Percentiles rank a stretch among this genome's conserved stretches.
These are phyloP conservation scores for Fraxinus nigra DNA, from an alignment of 305 asterid genomes.

Conservation along the genomic window DNA sequence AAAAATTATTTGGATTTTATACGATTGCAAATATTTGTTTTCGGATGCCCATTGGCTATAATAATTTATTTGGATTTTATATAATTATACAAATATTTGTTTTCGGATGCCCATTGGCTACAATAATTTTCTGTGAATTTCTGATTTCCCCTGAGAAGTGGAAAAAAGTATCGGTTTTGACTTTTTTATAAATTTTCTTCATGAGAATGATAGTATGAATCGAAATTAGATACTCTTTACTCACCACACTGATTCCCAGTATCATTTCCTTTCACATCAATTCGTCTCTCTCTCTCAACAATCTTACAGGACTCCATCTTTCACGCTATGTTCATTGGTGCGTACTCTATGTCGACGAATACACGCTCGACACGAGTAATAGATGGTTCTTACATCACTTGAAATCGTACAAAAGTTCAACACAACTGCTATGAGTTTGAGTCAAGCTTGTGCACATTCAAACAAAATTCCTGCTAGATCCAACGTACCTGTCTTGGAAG, in stretches of 20 bases:
- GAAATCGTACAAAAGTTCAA: not conserved
- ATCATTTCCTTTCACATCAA: slow-evolving; percentile 15
- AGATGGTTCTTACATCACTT: not conserved
- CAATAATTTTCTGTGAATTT: slow-evolving; percentile 2
- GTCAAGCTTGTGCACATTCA: not conserved
- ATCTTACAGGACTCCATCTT: not conserved
- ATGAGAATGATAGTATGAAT: slow-evolving; percentile 9
- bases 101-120: slow-evolving; percentile 38
- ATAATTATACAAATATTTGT: not conserved
- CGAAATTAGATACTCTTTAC: slow-evolving; percentile 3
- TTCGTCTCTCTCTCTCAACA: not conserved
- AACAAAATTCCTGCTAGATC: not conserved
- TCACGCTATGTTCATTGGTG: not conserved
- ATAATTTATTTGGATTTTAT: slow-evolving; percentile 15
- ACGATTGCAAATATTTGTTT: slow-evolving; percentile 8
- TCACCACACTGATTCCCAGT: not conserved
- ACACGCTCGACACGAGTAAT: not conserved
- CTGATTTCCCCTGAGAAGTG: slow-evolving; percentile 25
- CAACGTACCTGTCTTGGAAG: not conserved
- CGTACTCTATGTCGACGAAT: not conserved
- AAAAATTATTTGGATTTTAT: slow-evolving; percentile 19
- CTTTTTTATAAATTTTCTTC: not conserved
- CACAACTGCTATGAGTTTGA: not conserved
- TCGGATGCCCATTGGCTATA: slow-evolving; percentile 34
- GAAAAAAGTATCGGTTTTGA: not conserved